phyloP scores from a whole-genome alignment of 441 rosid genomes.

The Omphalea diandra region DNA sequence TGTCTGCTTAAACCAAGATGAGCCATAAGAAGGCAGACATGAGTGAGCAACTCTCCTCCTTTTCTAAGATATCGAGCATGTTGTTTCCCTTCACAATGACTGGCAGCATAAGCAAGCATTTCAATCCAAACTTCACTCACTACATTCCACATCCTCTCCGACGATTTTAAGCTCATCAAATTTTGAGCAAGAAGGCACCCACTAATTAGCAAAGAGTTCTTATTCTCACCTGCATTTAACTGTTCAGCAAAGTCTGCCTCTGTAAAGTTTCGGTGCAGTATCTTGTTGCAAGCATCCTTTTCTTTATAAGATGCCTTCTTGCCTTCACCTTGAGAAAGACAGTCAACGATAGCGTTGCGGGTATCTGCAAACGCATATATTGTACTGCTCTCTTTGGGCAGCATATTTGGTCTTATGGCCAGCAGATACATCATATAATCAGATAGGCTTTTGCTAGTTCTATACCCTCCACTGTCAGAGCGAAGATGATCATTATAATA shows the following conservation, averaged over 20 bases:
- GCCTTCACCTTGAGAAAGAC: background rate
- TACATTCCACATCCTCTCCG: slow-evolving; percentile 9
- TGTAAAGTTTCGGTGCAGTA: too few relatives aligned
- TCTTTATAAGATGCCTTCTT: background rate
- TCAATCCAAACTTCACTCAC: slow-evolving; percentile 17
- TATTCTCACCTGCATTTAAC: background rate
- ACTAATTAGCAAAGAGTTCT: slow-evolving; percentile 4
- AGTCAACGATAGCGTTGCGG: background rate
- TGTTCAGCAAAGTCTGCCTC: background rate
- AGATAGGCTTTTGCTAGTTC: background rate
- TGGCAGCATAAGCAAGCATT: slow-evolving; percentile 21
- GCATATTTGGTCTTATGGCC: slow-evolving; percentile 4
- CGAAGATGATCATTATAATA: background rate
- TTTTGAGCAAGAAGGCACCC: slow-evolving; percentile 8
- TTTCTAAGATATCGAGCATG: slow-evolving; percentile 8
- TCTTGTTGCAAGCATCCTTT: too few relatives aligned
- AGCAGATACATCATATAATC: slow-evolving; percentile 26
- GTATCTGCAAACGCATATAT: slow-evolving; percentile 12
- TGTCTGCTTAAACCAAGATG: slow-evolving; percentile 18
- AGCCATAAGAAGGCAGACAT: slow-evolving; percentile 25
- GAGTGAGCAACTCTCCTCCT: slow-evolving; percentile 34
- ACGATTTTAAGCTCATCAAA: background rate
- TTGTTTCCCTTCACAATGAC: slow-evolving; percentile 4
- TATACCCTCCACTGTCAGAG: too few relatives aligned
- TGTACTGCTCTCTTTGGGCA: slow-evolving; percentile 15